Conservation (phyloP, 768 basidiomycete species). For the Suillus fuscotomentosus region DNA sequence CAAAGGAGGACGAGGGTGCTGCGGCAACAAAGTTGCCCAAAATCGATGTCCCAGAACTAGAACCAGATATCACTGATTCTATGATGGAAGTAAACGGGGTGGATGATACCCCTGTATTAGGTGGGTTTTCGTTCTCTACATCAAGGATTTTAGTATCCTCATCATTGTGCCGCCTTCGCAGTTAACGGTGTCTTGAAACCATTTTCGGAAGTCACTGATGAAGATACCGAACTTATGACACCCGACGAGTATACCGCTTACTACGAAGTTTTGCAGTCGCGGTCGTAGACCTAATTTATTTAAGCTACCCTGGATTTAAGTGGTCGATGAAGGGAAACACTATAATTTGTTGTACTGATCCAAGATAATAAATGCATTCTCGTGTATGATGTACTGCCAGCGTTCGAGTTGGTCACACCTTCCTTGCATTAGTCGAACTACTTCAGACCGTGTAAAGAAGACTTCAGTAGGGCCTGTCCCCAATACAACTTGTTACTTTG, state of each 20-base stretch:
- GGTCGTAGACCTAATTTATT: slow-evolving; percentile 17
- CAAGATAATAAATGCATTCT: not conserved
- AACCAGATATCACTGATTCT: slow-evolving; percentile 18
- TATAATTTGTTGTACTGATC: not conserved
- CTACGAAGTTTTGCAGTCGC: slow-evolving; percentile 66
- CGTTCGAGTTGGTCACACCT: not conserved
- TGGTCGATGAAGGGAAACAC: not conserved
- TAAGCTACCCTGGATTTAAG: not conserved
- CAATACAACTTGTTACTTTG: no score
- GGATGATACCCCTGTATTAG: slow-evolving; percentile 50
- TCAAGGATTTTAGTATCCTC: not conserved
- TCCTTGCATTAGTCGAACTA: no score
- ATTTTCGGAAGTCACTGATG: slow-evolving; percentile 84
- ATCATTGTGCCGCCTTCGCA: slow-evolving; percentile 24
- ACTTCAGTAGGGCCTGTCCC: no score
- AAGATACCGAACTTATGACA: slow-evolving; percentile 90
- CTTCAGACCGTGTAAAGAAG: no score
- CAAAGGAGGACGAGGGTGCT: slow-evolving; percentile 53
- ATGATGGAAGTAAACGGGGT: slow-evolving; percentile 4
- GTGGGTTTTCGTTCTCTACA: not conserved
- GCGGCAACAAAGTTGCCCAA: slow-evolving; percentile 40
- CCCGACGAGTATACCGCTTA: slow-evolving; percentile 88
- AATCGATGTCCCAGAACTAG: slow-evolving; percentile 34
- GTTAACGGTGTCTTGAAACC: slow-evolving; percentile 75
- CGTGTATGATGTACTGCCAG: not conserved